Evolutionary conservation across 1,139 yeast species (phyloP).

Genomic region (Pichia sp.): DNA sequence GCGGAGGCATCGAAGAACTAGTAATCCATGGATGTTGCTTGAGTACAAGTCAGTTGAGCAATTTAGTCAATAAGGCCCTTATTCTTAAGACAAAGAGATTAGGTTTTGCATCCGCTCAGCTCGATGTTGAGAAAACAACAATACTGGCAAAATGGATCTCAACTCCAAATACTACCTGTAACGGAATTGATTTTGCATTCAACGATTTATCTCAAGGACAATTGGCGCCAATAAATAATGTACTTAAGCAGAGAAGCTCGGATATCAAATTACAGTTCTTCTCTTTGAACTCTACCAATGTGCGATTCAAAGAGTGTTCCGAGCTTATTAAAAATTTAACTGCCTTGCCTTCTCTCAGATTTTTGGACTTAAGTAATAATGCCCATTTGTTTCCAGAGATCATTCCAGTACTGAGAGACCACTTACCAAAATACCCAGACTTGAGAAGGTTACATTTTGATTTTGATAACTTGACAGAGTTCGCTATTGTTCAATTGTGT

Average conservation of each 20-base stretch:
- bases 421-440: constrained; percentile 61
- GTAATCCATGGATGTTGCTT: constrained; percentile 77
- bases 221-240: constrained; percentile 37
- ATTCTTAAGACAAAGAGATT: constrained; percentile 57
- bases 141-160: constrained; percentile 63
- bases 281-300: constrained; percentile 66
- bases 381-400: constrained; percentile 72
- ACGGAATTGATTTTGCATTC: constrained; percentile 83
- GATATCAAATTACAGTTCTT: constrained; percentile 47
- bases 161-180: constrained; percentile 49
- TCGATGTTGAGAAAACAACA: constrained; percentile 53
- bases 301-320: constrained; percentile 51
- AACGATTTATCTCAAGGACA: constrained; percentile 63
- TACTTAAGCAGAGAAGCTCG: constrained; percentile 38
- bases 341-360: constrained; percentile 54
- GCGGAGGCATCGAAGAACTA: constrained; percentile 80
- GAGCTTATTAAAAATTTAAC: constrained; percentile 50
- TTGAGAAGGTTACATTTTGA: constrained; percentile 77
- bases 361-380: constrained; percentile 72
- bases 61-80: constrained; percentile 52
- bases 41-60: constrained; percentile 47
- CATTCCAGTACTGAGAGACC: constrained; percentile 55
- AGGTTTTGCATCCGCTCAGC: constrained; percentile 72
- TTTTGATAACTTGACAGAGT: constrained; percentile 59
- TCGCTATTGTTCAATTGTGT: constrained; percentile 63